Conservation (phyloP, 164 flowering plant species). For the Cinnamomum micranthum region DNA sequence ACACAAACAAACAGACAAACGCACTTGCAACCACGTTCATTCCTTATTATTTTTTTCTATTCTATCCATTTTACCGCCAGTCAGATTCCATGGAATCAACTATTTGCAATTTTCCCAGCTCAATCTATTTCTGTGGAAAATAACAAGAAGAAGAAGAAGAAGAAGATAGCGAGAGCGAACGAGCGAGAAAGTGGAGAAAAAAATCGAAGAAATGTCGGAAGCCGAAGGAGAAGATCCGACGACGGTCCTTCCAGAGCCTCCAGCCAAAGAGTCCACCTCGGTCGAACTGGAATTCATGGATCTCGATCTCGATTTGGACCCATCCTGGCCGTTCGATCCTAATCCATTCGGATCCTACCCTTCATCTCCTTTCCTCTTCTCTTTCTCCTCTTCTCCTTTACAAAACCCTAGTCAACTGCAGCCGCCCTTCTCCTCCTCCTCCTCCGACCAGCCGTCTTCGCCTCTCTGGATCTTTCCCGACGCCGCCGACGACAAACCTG, state of each 20-base stretch:
- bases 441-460: slow-evolving; percentile 59
- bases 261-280: neutral
- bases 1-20: too few relatives aligned
- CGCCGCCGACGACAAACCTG: slow-evolving; percentile 25
- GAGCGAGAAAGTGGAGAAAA: neutral
- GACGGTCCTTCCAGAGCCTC: neutral
- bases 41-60: neutral
- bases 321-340: slow-evolving; percentile 69
- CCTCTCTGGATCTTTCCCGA: slow-evolving; percentile 80
- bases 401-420: neutral
- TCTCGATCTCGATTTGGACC: slow-evolving; percentile 42
- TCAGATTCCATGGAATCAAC: neutral
- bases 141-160: neutral
- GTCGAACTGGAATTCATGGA: slow-evolving; percentile 37
- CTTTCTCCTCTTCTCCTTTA: slow-evolving; percentile 5
- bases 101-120: neutral
- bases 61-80: neutral
- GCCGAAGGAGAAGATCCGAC: neutral
- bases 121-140: neutral
- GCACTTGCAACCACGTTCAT: too few relatives aligned
- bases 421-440: slow-evolving; percentile 18
- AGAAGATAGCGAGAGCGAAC: neutral
- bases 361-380: slow-evolving; percentile 32
- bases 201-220: neutral
- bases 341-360: slow-evolving; percentile 32